These are phyloP conservation scores for Eragrostis tef DNA, from an alignment of 202 grass and related monocot genomes.

Conservation along the genomic window DNA sequence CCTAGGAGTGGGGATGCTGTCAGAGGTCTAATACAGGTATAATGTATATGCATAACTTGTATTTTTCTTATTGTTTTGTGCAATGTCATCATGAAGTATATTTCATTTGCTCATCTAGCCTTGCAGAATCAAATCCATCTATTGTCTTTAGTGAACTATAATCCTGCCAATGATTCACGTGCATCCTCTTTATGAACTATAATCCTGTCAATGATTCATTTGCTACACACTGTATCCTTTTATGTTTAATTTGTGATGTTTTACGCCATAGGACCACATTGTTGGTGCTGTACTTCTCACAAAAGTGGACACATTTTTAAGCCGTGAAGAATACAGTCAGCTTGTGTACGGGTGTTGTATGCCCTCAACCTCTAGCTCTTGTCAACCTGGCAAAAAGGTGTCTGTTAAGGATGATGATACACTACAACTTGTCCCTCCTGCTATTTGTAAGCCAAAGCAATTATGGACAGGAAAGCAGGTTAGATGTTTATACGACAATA, in stretches of 20 bases:
- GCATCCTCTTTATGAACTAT: neutral
- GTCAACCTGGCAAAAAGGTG: constrained; percentile 59
- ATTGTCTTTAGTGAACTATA: neutral
- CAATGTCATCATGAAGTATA: neutral
- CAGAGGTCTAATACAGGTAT: constrained; percentile 93
- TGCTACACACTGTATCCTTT: neutral
- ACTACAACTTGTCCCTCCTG: constrained; percentile 64
- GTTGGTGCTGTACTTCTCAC: constrained; percentile 92
- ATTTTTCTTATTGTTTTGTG: neutral
- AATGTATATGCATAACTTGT: neutral
- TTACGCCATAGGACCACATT: constrained; percentile 76
- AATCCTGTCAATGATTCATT: neutral
- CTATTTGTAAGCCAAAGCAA: constrained; percentile 66
- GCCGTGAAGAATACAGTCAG: constrained; percentile 86
- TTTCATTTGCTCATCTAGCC: neutral
- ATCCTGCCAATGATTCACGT: too few relatives aligned
- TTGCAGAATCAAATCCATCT: constrained; percentile 10
- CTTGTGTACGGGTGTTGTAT: constrained; percentile 75
- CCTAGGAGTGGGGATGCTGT: constrained; percentile 84
- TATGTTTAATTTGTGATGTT: neutral
- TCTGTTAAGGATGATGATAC: constrained; percentile 50
- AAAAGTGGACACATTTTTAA: constrained; percentile 74
- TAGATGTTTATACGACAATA: constrained; percentile 30
- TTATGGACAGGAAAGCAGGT: constrained; percentile 98
- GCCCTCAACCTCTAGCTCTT: constrained; percentile 43